These are phyloP conservation scores for Roridomyces roridus DNA, from an alignment of 768 basidiomycete genomes.

Conservation along the genomic window DNA sequence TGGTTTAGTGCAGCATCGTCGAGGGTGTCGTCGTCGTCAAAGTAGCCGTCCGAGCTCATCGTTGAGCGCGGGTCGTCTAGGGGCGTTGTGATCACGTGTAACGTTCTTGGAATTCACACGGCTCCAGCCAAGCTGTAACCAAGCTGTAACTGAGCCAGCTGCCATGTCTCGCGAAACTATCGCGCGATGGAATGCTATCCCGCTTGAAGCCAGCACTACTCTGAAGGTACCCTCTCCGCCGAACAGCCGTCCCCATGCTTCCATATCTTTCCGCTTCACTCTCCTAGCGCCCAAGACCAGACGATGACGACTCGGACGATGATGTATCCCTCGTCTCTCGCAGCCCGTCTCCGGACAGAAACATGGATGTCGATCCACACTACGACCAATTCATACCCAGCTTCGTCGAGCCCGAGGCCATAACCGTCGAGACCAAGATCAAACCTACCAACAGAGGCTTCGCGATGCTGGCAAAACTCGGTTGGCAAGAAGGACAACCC, in stretches of 20 bases:
- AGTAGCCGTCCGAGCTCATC: slow-evolving; percentile 85
- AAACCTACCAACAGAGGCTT: slow-evolving; percentile 84
- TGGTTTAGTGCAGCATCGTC: slow-evolving; percentile 64
- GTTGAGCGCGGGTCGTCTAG: background rate
- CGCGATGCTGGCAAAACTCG: slow-evolving; percentile 78
- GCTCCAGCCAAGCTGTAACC: slow-evolving; percentile 5
- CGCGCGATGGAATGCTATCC: slow-evolving; percentile 77
- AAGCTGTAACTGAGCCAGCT: too few relatives aligned
- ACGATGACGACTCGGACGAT: slow-evolving; percentile 67
- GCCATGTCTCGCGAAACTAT: slow-evolving; percentile 69
- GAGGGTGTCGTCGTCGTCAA: slow-evolving; percentile 62
- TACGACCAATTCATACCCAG: slow-evolving; percentile 57
- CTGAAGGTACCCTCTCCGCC: slow-evolving; percentile 74
- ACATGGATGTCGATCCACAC: slow-evolving; percentile 58
- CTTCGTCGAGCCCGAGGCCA: slow-evolving; percentile 62
- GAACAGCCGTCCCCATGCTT: slow-evolving; percentile 56
- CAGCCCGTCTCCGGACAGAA: slow-evolving; percentile 78
- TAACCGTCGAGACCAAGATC: slow-evolving; percentile 84
- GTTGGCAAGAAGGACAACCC: slow-evolving; percentile 82
- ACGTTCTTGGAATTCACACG: slow-evolving; percentile 9
- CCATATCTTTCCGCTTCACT: slow-evolving; percentile 54
- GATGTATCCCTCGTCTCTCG: slow-evolving; percentile 77
- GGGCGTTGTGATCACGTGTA: background rate
- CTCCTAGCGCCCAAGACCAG: slow-evolving; percentile 69
- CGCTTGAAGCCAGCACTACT: slow-evolving; percentile 41